These are phyloP conservation scores for Cerrena zonata DNA, from an alignment of 1,284 basidiomycete genomes.

Conservation along the genomic window DNA sequence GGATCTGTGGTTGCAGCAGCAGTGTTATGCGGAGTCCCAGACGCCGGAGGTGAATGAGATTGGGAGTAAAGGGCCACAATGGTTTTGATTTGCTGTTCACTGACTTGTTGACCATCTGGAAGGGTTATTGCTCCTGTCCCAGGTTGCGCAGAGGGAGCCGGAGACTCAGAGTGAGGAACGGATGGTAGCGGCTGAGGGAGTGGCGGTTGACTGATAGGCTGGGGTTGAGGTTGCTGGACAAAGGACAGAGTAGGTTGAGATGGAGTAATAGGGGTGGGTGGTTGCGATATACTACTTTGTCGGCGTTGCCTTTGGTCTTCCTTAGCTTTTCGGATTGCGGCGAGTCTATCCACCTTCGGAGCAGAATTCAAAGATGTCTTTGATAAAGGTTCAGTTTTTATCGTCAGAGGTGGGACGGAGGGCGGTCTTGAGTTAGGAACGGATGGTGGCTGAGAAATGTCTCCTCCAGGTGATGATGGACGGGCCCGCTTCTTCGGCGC, in stretches of 20 bases:
- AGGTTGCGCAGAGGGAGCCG: too few relatives aligned
- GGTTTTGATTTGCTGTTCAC: too few relatives aligned
- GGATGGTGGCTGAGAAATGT: background rate
- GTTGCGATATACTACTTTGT: background rate
- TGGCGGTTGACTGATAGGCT: background rate
- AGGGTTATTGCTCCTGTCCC: too few relatives aligned
- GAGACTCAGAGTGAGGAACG: too few relatives aligned
- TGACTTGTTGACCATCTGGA: too few relatives aligned
- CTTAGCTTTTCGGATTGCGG: background rate
- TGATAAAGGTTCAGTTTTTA: background rate
- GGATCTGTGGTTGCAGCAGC: background rate
- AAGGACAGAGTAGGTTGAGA: background rate
- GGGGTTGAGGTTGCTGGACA: background rate
- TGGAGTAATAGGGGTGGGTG: background rate
- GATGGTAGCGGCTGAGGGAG: background rate
- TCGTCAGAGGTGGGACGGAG: background rate
- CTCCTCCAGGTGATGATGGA: background rate
- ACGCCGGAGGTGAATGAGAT: background rate
- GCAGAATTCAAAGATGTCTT: background rate
- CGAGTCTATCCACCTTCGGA: background rate
- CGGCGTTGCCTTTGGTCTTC: background rate
- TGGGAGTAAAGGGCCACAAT: too few relatives aligned
- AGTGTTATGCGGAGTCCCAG: background rate
- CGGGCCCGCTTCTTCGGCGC: background rate
- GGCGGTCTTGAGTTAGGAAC: too few relatives aligned